Evolutionary conservation across 805 yeast genomes (phyloP).

Genomic region (Candida ulmi): DNA sequence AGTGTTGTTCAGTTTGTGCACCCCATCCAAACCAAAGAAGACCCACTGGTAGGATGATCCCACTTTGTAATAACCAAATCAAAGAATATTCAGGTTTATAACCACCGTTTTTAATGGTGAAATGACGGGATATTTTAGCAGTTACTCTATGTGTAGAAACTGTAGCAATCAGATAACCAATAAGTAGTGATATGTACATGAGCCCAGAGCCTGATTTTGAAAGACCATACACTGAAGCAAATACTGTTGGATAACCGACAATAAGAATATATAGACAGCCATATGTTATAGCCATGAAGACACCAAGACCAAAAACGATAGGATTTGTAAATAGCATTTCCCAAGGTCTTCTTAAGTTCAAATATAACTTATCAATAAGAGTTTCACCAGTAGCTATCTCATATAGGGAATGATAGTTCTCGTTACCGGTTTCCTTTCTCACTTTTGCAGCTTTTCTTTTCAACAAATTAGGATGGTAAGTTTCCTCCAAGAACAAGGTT

Average conservation of each 20-base stretch:
- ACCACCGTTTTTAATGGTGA: conserved; percentile 42
- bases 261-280: conserved; percentile 63
- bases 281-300: conserved; percentile 59
- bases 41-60: conserved; percentile 52
- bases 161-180: conserved; percentile 49
- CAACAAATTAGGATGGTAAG: conserved; percentile 53
- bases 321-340: conserved; percentile 50
- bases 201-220: conserved; percentile 45
- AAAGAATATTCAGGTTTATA: conserved; percentile 57
- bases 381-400: conserved; percentile 51
- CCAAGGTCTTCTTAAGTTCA: conserved; percentile 49
- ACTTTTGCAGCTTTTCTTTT: conserved; percentile 39
- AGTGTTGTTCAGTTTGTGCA: conserved; percentile 46
- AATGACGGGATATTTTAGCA: conserved; percentile 34
- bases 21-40: conserved; percentile 72
- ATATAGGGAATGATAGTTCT: conserved; percentile 51
- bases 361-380: conserved; percentile 28
- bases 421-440: conserved; percentile 49
- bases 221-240: conserved; percentile 40
- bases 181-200: conserved; percentile 51
- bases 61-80: conserved; percentile 43
- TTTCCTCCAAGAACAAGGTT: conserved; percentile 43
- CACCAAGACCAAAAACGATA: conserved; percentile 57
- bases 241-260: conserved; percentile 53
- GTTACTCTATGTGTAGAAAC: conserved; percentile 42